Evolutionary conservation across 2,329 filamentous ascomycete species (phyloP), one percentile per base, ranked within the genome.

Genomic region (Metarhizium robertsii): DNA sequence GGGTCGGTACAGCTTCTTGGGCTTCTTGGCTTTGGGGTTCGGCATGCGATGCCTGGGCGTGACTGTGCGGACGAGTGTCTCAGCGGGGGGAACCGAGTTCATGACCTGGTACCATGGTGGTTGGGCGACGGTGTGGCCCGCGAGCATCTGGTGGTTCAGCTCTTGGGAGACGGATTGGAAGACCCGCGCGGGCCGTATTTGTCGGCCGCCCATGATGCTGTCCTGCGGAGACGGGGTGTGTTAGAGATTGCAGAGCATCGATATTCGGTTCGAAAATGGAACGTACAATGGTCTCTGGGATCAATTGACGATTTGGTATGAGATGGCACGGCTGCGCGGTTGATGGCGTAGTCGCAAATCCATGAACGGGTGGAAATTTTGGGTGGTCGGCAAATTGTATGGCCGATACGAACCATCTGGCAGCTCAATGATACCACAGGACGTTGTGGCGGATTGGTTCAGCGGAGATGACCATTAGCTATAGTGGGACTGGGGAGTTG

Each of bases 1-100:
- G 1, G 94, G 94, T 63, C 85, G 83, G 76, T 92, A 97, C 64
- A 96, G 75, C 62, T 85, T 83, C 71, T 84, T 90, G 34, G 87
- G 79, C 68, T 78, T 76, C 53, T 73, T 72, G 34, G 63, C 57
- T 64, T 78, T 82, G n/a, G 69, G 67, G 57, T 72, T 67, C 4
- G 62, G 61, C 30, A 63, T 53, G 50, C 67, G 68, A 64, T 81
- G 79, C 55, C 76, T 73, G 16, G 73, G 67, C 2, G 81, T 74
- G 54, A 79, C 68, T 6, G 77, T 75, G 55, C 84, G 77, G 30
- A 78, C 78, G 57, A 83, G 67, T 45, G 78, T 76, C 67, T 86
- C 81, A 61, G 79, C 68, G 4, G 84, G 84, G 40, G 83, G 82
- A 42, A 82, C 76, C 13, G 70, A 66, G 61, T 75, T 71, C 61